Evolutionary conservation across 225 moss, liverwort and hornwort genomes (phyloP), one percentile per base, ranked within the genome.

Genomic region (Pseudoscleropodium purum): DNA sequence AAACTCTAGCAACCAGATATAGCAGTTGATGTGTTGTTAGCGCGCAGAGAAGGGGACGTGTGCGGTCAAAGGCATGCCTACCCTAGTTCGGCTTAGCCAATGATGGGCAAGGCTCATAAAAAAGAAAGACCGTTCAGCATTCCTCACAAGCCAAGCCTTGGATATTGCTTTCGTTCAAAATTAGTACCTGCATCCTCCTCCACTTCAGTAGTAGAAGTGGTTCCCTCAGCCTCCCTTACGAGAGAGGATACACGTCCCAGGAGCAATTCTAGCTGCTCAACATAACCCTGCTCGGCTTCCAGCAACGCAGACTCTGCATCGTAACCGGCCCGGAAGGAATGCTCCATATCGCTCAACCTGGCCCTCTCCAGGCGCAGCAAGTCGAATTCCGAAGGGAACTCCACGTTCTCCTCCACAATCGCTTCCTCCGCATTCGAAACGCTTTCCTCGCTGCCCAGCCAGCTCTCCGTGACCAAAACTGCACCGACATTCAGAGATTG

Each of bases 341-440:
- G 90, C 70, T 97, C 98, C 94, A 97, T 95, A 66, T 97, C 98
- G 59, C 91, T 96, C 86, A 98, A 87, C 89, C 98, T 95, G 21
- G 98, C 98, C 84, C 98, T 94, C 86, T 98, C 98, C 62, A 98
- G 86, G 24, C 94, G 90, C 83, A 97, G 91, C 93, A 96, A 89
- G 88, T 97, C 95, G 25, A 95, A 93, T 75, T 95, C 95, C 11
- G 95, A 93, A 6, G 96, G 95, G 43, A 95, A 98, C 27, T 91
- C 90, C 34, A 90, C 84, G 39, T 89, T 90, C 18, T 93, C 92
- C 70, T 92, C 88, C 31, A 84, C 87, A 67, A 89, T 85, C 5
- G 92, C 96, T 70, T 97, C 94, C 70, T 95, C 95, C n/a, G 75
- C 79, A 26, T 87, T 90, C 31, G 90, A 88, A 45, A 92, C 87